Percentiles rank a stretch among this genome's conserved stretches.
phyloP scores from a whole-genome alignment of 352 stramenopile species.

The Phytophthora colocasiae region DNA sequence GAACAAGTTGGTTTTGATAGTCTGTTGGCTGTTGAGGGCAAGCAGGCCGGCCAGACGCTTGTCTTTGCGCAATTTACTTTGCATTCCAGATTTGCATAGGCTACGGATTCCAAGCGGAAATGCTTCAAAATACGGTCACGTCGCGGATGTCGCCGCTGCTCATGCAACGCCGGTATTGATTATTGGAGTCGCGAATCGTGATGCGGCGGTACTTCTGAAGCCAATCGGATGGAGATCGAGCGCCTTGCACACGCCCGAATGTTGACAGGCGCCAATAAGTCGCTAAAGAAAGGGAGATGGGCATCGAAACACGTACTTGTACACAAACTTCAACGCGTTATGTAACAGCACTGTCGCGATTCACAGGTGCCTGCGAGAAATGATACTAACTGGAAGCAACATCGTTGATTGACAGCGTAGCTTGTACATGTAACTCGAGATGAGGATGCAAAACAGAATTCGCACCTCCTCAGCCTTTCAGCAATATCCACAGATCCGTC shows the following conservation, averaged over 20 bases:
- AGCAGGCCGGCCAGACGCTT: background rate
- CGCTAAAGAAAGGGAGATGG: slow-evolving; percentile 27
- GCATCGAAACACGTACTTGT: slow-evolving; percentile 4
- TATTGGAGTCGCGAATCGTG: slow-evolving; percentile 28
- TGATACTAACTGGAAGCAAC: background rate
- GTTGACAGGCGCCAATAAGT: slow-evolving; percentile 14
- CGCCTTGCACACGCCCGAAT: slow-evolving; percentile 7
- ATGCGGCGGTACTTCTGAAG: slow-evolving; percentile 17
- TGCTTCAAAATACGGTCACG: slow-evolving; percentile 7
- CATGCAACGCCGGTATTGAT: slow-evolving; percentile 14
- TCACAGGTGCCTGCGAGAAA: background rate
- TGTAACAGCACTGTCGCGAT: background rate
- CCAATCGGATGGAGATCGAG: slow-evolving; percentile 11
- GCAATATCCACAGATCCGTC: too few relatives aligned
- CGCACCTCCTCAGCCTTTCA: too few relatives aligned
- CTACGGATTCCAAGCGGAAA: background rate
- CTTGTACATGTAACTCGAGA: too few relatives aligned
- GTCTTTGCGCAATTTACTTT: slow-evolving; percentile 1
- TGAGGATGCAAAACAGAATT: too few relatives aligned
- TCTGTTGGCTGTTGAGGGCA: too few relatives aligned
- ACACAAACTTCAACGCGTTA: slow-evolving; percentile 3
- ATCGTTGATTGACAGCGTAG: too few relatives aligned
- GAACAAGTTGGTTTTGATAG: slow-evolving; percentile 5
- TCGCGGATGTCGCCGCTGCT: background rate
- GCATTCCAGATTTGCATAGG: too few relatives aligned